phyloP scores from a whole-genome alignment of 2,329 filamentous ascomycete species.

The Epichloe aotearoae region DNA sequence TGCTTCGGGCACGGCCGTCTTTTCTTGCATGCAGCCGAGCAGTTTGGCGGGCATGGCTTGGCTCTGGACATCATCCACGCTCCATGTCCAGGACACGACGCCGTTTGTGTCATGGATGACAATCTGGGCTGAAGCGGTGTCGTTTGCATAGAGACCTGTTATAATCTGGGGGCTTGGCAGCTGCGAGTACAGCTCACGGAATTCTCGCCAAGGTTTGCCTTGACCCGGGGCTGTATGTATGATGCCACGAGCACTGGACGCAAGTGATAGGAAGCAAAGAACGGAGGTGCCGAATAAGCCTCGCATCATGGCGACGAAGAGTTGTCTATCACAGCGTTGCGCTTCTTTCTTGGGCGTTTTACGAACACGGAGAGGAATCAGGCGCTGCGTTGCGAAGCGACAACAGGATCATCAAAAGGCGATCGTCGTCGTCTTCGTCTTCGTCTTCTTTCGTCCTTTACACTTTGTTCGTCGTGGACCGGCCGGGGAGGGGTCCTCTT shows the following conservation, averaged over 20 bases:
- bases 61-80: neutral
- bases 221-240: neutral
- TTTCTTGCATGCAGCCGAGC: neutral
- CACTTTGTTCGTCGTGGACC: too few species aligned
- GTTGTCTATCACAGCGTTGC: too few species aligned
- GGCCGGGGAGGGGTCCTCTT: too few species aligned
- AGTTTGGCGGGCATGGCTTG: slow-evolving; percentile 1
- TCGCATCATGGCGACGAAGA: neutral
- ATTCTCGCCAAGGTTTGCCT: neutral
- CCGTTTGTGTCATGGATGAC: neutral
- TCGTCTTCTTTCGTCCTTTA: too few species aligned
- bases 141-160: neutral
- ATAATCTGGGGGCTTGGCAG: neutral
- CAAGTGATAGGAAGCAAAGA: neutral
- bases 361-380: neutral
- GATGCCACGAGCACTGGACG: neutral
- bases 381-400: neutral
- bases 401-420: too few species aligned
- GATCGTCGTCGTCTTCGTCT: too few species aligned
- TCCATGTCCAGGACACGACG: slow-evolving; percentile 1
- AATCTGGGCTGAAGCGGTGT: neutral
- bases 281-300: neutral
- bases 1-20: neutral
- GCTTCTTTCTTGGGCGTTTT: too few species aligned
- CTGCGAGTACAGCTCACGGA: neutral